Percentiles rank a stretch among this genome's conserved stretches.
Evolutionary conservation across 805 yeast species (phyloP).

Genomic region (Wickerhamomyces canadensis): DNA sequence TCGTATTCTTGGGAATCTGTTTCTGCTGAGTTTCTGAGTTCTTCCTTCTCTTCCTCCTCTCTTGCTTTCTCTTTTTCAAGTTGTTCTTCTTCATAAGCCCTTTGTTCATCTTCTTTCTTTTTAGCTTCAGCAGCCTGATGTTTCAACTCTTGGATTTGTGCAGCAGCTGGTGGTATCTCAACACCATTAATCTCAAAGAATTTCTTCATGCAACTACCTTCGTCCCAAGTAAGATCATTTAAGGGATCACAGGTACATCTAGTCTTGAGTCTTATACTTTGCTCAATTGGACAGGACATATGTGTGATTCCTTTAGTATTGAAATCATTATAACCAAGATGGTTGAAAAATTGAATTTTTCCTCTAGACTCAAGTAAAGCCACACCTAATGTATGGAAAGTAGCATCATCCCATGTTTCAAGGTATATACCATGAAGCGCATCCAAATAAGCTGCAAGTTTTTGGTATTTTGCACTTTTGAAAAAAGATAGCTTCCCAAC

Average conservation of each 20-base stretch:
- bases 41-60: conserved; percentile 27
- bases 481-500: conserved; percentile 71
- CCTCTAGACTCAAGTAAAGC: conserved; percentile 60
- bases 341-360: conserved; percentile 69
- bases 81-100: conserved; percentile 12
- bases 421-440: conserved; percentile 77
- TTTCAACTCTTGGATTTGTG: conserved; percentile 1
- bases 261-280: conserved; percentile 45
- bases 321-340: conserved; percentile 70
- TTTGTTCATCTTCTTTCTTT: conserved; percentile 5
- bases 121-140: conserved; percentile 1
- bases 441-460: conserved; percentile 65
- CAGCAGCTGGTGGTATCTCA: conserved; percentile 11
- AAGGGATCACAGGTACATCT: conserved; percentile 72
- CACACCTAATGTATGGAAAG: conserved; percentile 80
- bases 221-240: conserved; percentile 67
- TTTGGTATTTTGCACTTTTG: conserved; percentile 61
- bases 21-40: no score
- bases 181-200: conserved; percentile 36
- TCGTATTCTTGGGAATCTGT: no score
- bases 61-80: conserved; percentile 4
- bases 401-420: conserved; percentile 92
- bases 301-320: conserved; percentile 47
- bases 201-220: conserved; percentile 52
- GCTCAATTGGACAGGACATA: conserved; percentile 62